Evolutionary conservation across 2,329 filamentous ascomycete genomes (phyloP).

Genomic region (Fusarium nodosum): DNA sequence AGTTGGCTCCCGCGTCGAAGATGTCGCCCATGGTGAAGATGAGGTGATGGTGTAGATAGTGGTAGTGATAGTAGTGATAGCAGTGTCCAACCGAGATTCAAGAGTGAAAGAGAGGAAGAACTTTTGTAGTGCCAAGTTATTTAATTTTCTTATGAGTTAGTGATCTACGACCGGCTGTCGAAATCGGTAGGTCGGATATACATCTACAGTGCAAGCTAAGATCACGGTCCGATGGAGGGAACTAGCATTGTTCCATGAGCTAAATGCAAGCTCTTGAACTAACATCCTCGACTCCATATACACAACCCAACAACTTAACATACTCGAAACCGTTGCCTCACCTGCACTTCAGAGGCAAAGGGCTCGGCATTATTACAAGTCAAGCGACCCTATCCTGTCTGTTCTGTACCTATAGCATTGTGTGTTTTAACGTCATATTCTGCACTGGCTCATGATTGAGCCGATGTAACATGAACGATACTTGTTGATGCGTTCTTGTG

Average conservation of each 20-base stretch:
- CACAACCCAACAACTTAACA: background rate
- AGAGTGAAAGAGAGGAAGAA: background rate
- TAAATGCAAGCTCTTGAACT: background rate
- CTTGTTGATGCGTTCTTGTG: background rate
- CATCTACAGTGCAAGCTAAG: background rate
- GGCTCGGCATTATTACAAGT: slow-evolving; percentile 7
- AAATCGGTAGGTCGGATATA: background rate
- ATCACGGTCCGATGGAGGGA: background rate
- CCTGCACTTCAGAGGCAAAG: background rate
- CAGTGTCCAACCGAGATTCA: background rate
- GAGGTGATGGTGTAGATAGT: background rate
- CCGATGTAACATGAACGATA: slow-evolving; percentile 13
- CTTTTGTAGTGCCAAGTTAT: slow-evolving; percentile 1
- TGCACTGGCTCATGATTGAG: slow-evolving; percentile 18
- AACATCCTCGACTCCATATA: background rate
- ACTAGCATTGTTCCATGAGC: background rate
- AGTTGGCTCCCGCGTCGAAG: slow-evolving; percentile 20
- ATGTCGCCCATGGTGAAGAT: slow-evolving; percentile 32
- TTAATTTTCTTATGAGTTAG: background rate
- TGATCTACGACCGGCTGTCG: background rate
- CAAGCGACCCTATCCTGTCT: background rate
- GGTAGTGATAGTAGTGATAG: background rate
- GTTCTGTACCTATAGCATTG: background rate
- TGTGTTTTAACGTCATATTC: background rate
- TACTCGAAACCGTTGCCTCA: background rate